These are phyloP conservation scores for Penicillium desertorum DNA, from an alignment of 495 filamentous ascomycete species.

Conservation along the genomic window DNA sequence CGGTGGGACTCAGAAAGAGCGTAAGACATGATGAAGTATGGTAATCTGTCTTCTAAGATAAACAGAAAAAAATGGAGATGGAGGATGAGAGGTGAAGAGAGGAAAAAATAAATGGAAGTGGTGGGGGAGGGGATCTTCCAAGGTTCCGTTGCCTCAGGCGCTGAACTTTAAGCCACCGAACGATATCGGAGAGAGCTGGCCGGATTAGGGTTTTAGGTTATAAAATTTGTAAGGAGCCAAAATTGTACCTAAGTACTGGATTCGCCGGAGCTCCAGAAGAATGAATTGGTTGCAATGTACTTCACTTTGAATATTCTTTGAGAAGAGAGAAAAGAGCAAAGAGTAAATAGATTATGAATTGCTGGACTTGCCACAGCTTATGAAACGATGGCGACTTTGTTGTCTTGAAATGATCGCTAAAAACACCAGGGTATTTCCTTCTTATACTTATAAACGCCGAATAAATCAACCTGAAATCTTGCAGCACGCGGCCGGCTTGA, in stretches of 20 bases:
- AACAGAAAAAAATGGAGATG: constrained; percentile 11
- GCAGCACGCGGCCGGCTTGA: not conserved
- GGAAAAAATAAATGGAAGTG: constrained; percentile 19
- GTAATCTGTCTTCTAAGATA: constrained; percentile 19
- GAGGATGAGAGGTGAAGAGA: constrained; percentile 12
- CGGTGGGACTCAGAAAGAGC: constrained; percentile 86
- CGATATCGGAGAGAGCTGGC: constrained; percentile 33
- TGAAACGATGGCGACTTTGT: not conserved
- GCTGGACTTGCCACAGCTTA: not conserved
- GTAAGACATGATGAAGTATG: constrained; percentile 60
- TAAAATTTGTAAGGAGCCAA: constrained; percentile 9
- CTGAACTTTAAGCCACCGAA: constrained; percentile 2
- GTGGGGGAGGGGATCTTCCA: constrained; percentile 30
- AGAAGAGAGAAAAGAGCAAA: not conserved
- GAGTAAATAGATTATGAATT: not conserved
- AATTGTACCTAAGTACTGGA: not conserved
- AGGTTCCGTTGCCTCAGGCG: constrained; percentile 26
- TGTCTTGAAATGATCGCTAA: constrained; percentile 12
- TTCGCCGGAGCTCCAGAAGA: not conserved
- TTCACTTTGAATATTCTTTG: not conserved
- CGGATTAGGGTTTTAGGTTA: constrained; percentile 21
- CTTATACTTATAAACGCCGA: constrained; percentile 23
- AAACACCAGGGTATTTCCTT: constrained; percentile 28
- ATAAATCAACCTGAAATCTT: constrained; percentile 2
- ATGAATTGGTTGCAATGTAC: not conserved